Conservation (phyloP, 2,329 filamentous ascomycete species). For the Xylogone sp. region DNA sequence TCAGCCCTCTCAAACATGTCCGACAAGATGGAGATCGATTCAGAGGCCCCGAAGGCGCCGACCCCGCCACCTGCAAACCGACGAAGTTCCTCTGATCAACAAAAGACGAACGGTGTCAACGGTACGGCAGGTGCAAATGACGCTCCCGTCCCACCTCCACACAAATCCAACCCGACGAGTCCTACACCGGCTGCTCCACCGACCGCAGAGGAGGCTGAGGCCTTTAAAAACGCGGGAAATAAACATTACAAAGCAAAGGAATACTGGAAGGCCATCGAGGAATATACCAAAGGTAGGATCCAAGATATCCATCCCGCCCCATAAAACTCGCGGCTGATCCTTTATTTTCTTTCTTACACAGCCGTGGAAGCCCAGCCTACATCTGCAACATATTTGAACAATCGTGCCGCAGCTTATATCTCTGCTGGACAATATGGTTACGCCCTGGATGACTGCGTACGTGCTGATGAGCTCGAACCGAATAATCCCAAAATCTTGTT, state of each 20-base stretch:
- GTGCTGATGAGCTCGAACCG: conserved; percentile 78
- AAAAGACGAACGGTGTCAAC: conserved; percentile 38
- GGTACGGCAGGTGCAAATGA: conserved; percentile 23
- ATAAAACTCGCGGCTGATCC: no score
- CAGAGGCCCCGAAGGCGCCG: conserved; percentile 52
- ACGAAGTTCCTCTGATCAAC: conserved; percentile 36
- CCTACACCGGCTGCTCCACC: conserved; percentile 42
- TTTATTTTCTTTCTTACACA: conserved; percentile 34
- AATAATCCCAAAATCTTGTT: conserved; percentile 84
- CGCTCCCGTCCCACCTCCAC: conserved; percentile 67
- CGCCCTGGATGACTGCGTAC: conserved; percentile 83
- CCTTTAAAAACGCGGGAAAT: conserved; percentile 89
- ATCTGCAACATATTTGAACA: conserved; percentile 87
- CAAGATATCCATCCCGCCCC: not conserved
- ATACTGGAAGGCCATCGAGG: conserved; percentile 80
- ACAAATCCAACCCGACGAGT: conserved; percentile 61
- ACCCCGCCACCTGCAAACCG: conserved; percentile 45
- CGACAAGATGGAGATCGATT: conserved; percentile 73
- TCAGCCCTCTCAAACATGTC: conserved; percentile 62
- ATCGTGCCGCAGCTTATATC: conserved; percentile 93
- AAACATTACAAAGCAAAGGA: conserved; percentile 96
- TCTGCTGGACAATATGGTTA: conserved; percentile 74
- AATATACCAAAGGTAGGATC: conserved; percentile 85
- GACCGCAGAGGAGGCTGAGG: conserved; percentile 71
- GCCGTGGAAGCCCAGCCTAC: conserved; percentile 84